Conservation (phyloP, 2,329 filamentous ascomycete genomes). For the Colletotrichum destructivum region DNA sequence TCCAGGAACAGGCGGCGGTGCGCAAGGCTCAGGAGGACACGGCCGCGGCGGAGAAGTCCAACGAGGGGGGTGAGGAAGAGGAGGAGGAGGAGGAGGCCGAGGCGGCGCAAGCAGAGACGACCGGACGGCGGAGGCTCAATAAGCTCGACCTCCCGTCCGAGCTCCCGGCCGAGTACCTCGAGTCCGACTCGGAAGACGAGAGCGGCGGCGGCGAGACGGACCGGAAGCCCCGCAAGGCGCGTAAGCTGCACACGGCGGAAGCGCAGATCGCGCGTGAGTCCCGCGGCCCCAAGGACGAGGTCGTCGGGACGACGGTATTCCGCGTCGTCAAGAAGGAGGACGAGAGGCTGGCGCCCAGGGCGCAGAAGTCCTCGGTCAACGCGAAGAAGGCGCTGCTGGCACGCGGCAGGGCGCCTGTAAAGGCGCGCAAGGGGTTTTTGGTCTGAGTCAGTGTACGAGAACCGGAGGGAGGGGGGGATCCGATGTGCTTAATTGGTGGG, state of each 20-base stretch:
- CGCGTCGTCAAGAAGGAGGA: constrained; percentile 64
- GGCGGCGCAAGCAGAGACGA: constrained; percentile 42
- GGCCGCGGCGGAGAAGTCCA: constrained; percentile 30
- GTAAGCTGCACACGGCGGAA: constrained; percentile 60
- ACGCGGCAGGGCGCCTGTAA: constrained; percentile 58
- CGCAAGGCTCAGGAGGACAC: constrained; percentile 56
- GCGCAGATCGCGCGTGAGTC: constrained; percentile 55
- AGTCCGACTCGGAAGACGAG: constrained; percentile 64
- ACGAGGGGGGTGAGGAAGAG: constrained; percentile 42
- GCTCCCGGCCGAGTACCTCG: constrained; percentile 69
- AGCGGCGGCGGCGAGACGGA: constrained; percentile 46
- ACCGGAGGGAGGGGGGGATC: no score
- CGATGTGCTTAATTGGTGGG: constrained; percentile 15
- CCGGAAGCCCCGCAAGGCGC: constrained; percentile 55
- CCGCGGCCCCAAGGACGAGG: constrained; percentile 58
- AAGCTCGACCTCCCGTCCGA: constrained; percentile 59
- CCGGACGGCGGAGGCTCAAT: constrained; percentile 48
- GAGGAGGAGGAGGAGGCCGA: constrained; percentile 45
- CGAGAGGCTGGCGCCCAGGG: constrained; percentile 64
- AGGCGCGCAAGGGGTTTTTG: constrained; percentile 62
- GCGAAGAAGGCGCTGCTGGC: constrained; percentile 62
- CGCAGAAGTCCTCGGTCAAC: constrained; percentile 58
- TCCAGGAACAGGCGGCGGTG: constrained; percentile 69
- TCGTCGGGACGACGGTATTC: constrained; percentile 69
- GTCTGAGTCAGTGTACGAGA: constrained; percentile 42